These are phyloP conservation scores for Sphaceloma murrayae DNA, from an alignment of 2,329 filamentous ascomycete species.

Conservation along the genomic window DNA sequence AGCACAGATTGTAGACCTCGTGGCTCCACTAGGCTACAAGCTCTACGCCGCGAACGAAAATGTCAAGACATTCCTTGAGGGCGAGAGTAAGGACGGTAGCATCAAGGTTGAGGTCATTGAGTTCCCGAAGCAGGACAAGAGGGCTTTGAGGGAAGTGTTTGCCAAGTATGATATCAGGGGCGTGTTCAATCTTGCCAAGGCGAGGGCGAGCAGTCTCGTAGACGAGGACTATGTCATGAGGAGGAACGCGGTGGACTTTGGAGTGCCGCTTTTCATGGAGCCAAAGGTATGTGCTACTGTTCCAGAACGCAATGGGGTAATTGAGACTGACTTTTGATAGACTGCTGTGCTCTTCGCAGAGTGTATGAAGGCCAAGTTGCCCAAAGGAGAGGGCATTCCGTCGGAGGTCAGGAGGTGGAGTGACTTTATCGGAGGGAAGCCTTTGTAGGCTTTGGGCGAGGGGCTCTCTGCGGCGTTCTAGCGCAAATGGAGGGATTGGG, in stretches of 20 bases:
- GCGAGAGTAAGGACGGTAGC: constrained; percentile 51
- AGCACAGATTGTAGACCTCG: constrained; percentile 71
- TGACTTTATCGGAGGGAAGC: constrained; percentile 84
- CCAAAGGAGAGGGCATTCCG: constrained; percentile 77
- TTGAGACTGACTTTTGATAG: constrained; percentile 37
- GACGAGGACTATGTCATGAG: constrained; percentile 99
- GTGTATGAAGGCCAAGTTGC: constrained; percentile 95
- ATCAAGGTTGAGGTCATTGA: constrained; percentile 81
- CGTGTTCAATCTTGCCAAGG: constrained; percentile 86
- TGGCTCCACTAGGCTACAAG: constrained; percentile 87
- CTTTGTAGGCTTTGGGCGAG: constrained; percentile 41
- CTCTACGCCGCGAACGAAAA: constrained; percentile 74
- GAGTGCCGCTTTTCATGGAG: constrained; percentile 96
- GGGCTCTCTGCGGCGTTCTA: constrained; percentile 7
- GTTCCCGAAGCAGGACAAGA: constrained; percentile 94
- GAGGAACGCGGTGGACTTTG: constrained; percentile 95
- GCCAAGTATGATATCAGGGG: constrained; percentile 93
- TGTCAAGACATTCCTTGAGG: constrained; percentile 78
- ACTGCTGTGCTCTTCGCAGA: constrained; percentile 92
- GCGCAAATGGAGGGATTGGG: constrained; percentile 7
- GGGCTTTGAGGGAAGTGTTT: constrained; percentile 87
- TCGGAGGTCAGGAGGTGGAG: constrained; percentile 89
- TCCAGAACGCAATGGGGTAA: background rate
- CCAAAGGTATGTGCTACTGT: constrained; percentile 60
- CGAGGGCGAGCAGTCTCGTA: constrained; percentile 68